These are phyloP conservation scores for Phaeophleospora eucalypticola DNA, from an alignment of 2,329 filamentous ascomycete species.

Conservation along the genomic window DNA sequence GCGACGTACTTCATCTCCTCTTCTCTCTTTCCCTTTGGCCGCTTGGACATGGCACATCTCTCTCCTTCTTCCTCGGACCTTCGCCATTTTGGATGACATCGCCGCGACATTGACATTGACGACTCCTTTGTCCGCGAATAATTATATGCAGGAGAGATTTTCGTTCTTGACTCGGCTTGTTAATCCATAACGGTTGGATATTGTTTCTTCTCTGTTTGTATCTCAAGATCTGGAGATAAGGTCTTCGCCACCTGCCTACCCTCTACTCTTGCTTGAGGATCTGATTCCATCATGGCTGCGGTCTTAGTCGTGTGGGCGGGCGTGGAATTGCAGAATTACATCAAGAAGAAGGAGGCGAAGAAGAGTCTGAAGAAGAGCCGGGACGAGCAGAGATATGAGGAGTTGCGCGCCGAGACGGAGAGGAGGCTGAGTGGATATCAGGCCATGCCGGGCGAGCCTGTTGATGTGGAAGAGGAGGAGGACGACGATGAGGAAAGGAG, in stretches of 20 bases:
- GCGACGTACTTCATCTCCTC: not conserved
- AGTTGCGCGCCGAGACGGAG: constrained; percentile 25
- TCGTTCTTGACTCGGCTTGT: too few relatives aligned
- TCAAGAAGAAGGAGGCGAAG: constrained; percentile 22
- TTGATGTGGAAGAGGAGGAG: constrained; percentile 4
- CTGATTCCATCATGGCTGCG: not conserved
- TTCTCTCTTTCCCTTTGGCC: not conserved
- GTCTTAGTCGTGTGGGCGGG: constrained; percentile 23
- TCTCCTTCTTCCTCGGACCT: too few relatives aligned
- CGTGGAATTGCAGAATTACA: constrained; percentile 20
- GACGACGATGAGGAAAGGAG: constrained; percentile 3
- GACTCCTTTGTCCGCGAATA: too few relatives aligned
- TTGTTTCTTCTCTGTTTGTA: too few relatives aligned
- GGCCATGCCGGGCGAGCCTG: constrained; percentile 7
- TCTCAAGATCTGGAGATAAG: too few relatives aligned
- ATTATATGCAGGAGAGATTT: too few relatives aligned
- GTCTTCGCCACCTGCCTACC: too few relatives aligned
- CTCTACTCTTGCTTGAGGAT: too few relatives aligned
- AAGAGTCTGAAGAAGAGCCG: constrained; percentile 20
- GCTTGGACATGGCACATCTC: too few relatives aligned
- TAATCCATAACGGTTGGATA: too few relatives aligned
- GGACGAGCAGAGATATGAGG: constrained; percentile 21
- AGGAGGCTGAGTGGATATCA: constrained; percentile 7
- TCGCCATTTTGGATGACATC: too few relatives aligned
- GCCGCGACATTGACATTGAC: too few relatives aligned